These are phyloP conservation scores for Gloeophyllum trabeum DNA, from an alignment of 768 basidiomycete species.

Conservation along the genomic window DNA sequence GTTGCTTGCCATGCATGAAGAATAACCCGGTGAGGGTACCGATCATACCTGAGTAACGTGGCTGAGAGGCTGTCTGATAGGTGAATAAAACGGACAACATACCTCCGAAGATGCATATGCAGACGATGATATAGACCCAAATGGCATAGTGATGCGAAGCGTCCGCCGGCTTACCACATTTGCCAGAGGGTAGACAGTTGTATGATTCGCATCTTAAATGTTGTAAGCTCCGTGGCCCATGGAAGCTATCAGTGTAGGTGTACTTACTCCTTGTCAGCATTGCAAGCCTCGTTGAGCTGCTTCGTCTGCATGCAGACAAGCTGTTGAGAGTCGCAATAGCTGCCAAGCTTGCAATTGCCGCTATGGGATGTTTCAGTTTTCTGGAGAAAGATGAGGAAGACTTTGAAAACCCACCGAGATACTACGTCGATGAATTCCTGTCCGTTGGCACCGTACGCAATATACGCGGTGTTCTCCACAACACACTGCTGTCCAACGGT, in stretches of 20 bases:
- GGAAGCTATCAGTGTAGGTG: constrained; percentile 29
- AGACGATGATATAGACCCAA: constrained; percentile 68
- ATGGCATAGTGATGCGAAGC: constrained; percentile 47
- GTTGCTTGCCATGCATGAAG: constrained; percentile 58
- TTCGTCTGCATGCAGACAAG: constrained; percentile 50
- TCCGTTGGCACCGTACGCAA: constrained; percentile 42
- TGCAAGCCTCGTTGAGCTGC: constrained; percentile 45
- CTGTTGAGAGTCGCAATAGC: constrained; percentile 63
- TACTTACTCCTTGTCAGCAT: constrained; percentile 45
- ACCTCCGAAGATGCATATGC: constrained; percentile 65
- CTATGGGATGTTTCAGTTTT: no score
- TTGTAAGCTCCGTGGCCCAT: constrained; percentile 1
- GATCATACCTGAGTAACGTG: constrained; percentile 47
- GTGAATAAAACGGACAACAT: neutral
- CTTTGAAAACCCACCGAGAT: constrained; percentile 50
- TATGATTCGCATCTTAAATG: constrained; percentile 53
- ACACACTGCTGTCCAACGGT: constrained; percentile 52
- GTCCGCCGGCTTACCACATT: constrained; percentile 54
- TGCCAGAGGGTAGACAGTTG: constrained; percentile 53
- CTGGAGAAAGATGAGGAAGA: neutral
- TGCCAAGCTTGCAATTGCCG: constrained; percentile 63
- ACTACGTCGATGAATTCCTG: constrained; percentile 68
- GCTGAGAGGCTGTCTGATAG: no score
- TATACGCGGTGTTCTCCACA: constrained; percentile 74
- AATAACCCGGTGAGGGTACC: constrained; percentile 60